Evolutionary conservation across 1,284 basidiomycete species (phyloP).

Genomic region (Apiotrichum gracile): DNA sequence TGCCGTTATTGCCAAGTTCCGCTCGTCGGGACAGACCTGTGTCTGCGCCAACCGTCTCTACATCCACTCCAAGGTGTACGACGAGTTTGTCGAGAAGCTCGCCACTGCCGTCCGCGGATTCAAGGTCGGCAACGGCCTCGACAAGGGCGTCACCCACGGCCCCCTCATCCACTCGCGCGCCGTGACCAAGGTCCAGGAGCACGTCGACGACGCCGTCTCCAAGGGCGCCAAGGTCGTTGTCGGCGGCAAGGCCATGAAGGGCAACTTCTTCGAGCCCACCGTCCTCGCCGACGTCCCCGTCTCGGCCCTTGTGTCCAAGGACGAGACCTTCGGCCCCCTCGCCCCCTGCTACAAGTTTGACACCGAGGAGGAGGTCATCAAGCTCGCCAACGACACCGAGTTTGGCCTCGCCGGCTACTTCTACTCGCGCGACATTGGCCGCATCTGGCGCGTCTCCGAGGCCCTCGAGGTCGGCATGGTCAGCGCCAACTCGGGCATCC

Average conservation of each 20-base stretch:
- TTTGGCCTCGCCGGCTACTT: constrained; percentile 88
- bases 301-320: constrained; percentile 57
- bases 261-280: constrained; percentile 76
- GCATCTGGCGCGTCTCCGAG: constrained; percentile 88
- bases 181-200: constrained; percentile 73
- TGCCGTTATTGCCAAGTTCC: constrained; percentile 83
- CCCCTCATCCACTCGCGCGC: constrained; percentile 82
- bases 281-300: constrained; percentile 74
- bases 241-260: constrained; percentile 61
- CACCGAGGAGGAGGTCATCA: constrained; percentile 83
- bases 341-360: constrained; percentile 63
- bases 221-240: constrained; percentile 79
- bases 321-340: constrained; percentile 81
- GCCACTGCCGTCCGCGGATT: constrained; percentile 60
- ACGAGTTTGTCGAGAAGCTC: constrained; percentile 29
- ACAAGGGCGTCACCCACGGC: constrained; percentile 70
- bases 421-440: constrained; percentile 75
- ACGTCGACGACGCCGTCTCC: constrained; percentile 75
- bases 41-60: constrained; percentile 64
- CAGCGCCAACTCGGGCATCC: constrained; percentile 63
- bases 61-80: constrained; percentile 56
- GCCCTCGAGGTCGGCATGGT: constrained; percentile 89
- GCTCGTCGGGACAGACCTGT: constrained; percentile 74
- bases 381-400: constrained; percentile 70
- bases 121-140: constrained; percentile 80